A percentile compares a stretch with the other conserved stretches of the same genome.
Evolutionary conservation across 2,329 filamentous ascomycete species (phyloP).

Genomic region (Xylariomycetidae sp.): DNA sequence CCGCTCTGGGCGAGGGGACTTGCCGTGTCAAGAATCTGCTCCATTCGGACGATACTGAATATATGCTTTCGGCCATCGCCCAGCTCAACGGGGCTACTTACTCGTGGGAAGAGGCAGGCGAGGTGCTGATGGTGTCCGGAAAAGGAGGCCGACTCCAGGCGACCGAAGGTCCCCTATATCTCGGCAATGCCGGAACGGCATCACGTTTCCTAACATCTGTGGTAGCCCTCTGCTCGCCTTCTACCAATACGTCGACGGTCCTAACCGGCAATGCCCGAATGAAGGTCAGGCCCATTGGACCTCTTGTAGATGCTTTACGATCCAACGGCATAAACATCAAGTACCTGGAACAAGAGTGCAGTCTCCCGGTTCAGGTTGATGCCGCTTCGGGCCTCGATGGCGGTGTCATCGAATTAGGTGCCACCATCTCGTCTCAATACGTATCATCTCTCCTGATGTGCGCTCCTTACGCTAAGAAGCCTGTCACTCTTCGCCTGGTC

Average conservation of each 20-base stretch:
- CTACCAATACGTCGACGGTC: conserved; percentile 62
- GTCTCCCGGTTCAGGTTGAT: conserved; percentile 76
- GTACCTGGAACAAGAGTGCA: conserved; percentile 78
- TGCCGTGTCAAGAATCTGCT: conserved; percentile 89
- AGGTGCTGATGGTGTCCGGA: conserved; percentile 81
- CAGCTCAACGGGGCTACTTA: conserved; percentile 83
- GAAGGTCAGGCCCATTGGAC: conserved; percentile 91
- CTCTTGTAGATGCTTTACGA: conserved; percentile 83
- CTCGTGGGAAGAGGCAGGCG: conserved; percentile 91
- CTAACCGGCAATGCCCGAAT: conserved; percentile 93
- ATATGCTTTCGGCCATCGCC: conserved; percentile 90
- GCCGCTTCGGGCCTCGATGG: conserved; percentile 80
- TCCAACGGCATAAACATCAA: conserved; percentile 83
- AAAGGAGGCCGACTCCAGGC: conserved; percentile 83
- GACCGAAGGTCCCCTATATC: conserved; percentile 72
- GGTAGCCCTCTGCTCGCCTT: conserved; percentile 72
- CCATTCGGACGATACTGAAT: conserved; percentile 94
- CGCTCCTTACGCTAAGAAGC: conserved; percentile 91
- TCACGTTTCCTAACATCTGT: conserved; percentile 94
- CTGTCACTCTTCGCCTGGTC: conserved; percentile 82
- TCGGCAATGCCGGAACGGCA: conserved; percentile 94
- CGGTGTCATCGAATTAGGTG: conserved; percentile 84
- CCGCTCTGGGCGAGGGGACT: conserved; percentile 79
- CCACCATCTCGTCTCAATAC: conserved; percentile 97
- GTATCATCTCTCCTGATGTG: conserved; percentile 97